A percentile compares a stretch with the other conserved stretches of the same genome.
phyloP scores from a whole-genome alignment of 2,329 filamentous ascomycete genomes.

The Alternaria sp. region DNA sequence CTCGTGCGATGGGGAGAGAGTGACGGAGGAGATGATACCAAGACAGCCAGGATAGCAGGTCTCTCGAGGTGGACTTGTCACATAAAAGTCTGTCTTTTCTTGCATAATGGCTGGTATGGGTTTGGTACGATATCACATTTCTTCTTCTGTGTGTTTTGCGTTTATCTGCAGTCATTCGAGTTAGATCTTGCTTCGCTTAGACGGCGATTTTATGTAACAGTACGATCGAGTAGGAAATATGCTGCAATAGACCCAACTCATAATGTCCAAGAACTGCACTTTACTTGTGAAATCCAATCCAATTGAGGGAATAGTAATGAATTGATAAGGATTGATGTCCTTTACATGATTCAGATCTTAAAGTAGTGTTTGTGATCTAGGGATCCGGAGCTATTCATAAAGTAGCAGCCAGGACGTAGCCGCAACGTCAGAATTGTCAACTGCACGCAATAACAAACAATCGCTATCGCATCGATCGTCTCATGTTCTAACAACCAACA shows the following conservation, averaged over 20 bases:
- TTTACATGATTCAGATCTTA: not conserved
- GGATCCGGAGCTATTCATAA: not conserved
- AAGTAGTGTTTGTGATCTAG: not conserved
- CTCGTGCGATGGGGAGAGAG: slow-evolving; percentile 6
- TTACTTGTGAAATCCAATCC: not conserved
- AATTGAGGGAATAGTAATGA: not conserved
- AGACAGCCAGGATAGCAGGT: slow-evolving; percentile 34
- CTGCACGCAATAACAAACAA: not conserved
- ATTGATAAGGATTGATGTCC: not conserved
- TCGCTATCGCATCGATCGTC: not conserved
- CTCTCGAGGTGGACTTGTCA: slow-evolving; percentile 17
- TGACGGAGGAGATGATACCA: slow-evolving; percentile 35
- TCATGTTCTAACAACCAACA: not conserved
- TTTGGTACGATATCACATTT: slow-evolving; percentile 24
- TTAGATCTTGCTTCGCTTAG: slow-evolving; percentile 37
- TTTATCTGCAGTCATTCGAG: slow-evolving; percentile 32
- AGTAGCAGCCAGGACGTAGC: not conserved
- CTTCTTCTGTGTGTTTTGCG: slow-evolving; percentile 36
- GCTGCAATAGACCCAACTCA: slow-evolving; percentile 43
- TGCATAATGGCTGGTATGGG: slow-evolving; percentile 41
- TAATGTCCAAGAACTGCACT: slow-evolving; percentile 16
- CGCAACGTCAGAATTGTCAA: not conserved
- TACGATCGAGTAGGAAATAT: slow-evolving; percentile 37
- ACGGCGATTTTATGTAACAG: slow-evolving; percentile 39
- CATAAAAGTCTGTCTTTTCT: slow-evolving; percentile 40